phyloP scores from a whole-genome alignment of 805 yeast genomes.

The Barnettozyma wickerhamii region DNA sequence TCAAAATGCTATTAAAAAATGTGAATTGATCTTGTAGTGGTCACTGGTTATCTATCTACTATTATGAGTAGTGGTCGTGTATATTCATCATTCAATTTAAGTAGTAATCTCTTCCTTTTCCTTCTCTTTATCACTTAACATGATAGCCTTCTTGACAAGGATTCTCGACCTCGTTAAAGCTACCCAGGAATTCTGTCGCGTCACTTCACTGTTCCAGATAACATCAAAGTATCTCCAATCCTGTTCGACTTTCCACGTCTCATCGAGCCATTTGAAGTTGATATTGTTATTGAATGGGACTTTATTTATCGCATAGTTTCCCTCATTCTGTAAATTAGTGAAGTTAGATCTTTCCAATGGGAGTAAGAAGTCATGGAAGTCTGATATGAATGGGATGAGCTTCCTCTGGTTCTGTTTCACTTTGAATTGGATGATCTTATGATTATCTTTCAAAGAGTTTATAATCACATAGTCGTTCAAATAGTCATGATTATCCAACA shows the following conservation, averaged over 20 bases:
- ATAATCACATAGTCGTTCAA: constrained; percentile 4
- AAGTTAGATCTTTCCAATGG: constrained; percentile 50
- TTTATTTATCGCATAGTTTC: constrained; percentile 33
- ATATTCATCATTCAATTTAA: too few species aligned
- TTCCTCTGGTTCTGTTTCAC: constrained; percentile 55
- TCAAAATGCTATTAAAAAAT: background rate
- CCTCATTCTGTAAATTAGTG: constrained; percentile 34
- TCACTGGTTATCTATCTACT: too few species aligned
- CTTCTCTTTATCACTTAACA: too few species aligned
- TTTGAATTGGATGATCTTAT: constrained; percentile 44
- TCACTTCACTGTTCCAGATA: constrained; percentile 41
- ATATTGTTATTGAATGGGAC: constrained; percentile 43
- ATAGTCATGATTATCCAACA: constrained; percentile 3
- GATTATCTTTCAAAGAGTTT: constrained; percentile 8
- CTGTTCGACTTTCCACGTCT: constrained; percentile 43
- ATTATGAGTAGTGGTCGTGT: too few species aligned
- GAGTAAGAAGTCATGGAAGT: constrained; percentile 40
- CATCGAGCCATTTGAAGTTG: constrained; percentile 58
- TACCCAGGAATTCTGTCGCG: constrained; percentile 42
- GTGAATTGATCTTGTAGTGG: too few species aligned
- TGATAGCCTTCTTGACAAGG: constrained; percentile 45
- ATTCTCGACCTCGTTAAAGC: constrained; percentile 48
- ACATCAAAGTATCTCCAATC: constrained; percentile 53
- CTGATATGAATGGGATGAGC: constrained; percentile 1
- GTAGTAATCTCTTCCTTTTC: too few species aligned